Evolutionary conservation across 139 green algal species (phyloP), one percentile per base, ranked within the genome.

Genomic region (Closterium sp.): DNA sequence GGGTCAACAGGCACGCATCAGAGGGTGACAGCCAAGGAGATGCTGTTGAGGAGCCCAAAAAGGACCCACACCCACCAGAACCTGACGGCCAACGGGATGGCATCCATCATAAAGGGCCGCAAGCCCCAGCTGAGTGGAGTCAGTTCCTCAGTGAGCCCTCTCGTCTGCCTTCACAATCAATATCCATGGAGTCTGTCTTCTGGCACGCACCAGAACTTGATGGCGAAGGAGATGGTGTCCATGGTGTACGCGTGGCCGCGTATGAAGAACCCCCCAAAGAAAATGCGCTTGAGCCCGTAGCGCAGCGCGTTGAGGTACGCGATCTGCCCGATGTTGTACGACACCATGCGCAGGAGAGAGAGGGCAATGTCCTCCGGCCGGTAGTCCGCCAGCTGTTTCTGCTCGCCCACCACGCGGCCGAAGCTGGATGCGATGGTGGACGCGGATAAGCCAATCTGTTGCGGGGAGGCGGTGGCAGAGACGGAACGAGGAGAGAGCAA

Each of bases 241-340:
- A 99, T 99, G 9, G 98, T 99, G 97, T 99, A 99, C 6, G 97
- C 96, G 95, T 99, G 98, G 16, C 97, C 97, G 12, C 98, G 95
- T 85, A 99, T 99, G 96, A 99, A 99, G 95, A 99, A 99, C 64
- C 97, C 98, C 33, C 95, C 93, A 34, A 96, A 96, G 90, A 95
- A 96, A n/a, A 99, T 96, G 87, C 97, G 95, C 88, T 96, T 96
- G 35, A 99, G 95, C 90, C 96, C 95, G 94, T 98, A 98, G 21
- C 96, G 94, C 94, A 97, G 97, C 34, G 98, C 94, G 36, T 92
- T 95, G 33, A 96, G 88, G 34, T 92, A 92, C 8, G 94, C 89
- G 34, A 94, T 90, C 88, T 94, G 91, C 2, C 96, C 98, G 86
- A 99, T 99, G 95, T 99, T 99, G 96, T 99, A 99, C 0, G 96